Evolutionary conservation across 108 stramenopile genomes (phyloP), one percentile per base, ranked within the genome.

Genomic region (Mediolabrus comicus): DNA sequence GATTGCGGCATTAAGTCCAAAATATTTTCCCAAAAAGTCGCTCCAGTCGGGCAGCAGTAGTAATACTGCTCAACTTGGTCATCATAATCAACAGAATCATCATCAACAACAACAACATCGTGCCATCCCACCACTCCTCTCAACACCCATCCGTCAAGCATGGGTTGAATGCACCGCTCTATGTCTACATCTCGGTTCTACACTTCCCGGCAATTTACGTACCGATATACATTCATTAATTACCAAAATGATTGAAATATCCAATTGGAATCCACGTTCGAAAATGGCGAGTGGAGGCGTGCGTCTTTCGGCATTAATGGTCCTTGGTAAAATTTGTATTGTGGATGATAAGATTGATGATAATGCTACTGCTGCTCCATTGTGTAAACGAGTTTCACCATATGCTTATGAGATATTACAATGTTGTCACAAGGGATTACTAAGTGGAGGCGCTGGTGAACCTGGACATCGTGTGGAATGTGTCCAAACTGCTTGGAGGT

Each of bases 131-230:
- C 90, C 92, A 19, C 71, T 94, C 56, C 62, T 89, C 29, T 87
- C 86, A 3, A 91, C 83, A 17, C 85, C 92, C 0, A 11, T 94
- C 3, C 85, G 90, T 22, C 79, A 74, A 32, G 31, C 86, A 27
- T 94, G 92, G 92, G 90, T 87, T 25, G 85, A 94, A 33, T 91
- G 90, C 62, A 85, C 91, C 2, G 83, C 89, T 22, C 68, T 90
- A 31, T 94, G 92, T 66, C 84, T 91, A 41, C 56, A 53, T 1
- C 63, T 88, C 27, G 92, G 89, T 10, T 83, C 84, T 14, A 79
- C 83, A 16, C 75, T 92, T 22, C 72, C 86, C 4, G 92, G 92
- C 14, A 80, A 75, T 62, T 58, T 83, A 12, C 74, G 88, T 2
- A 91, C 86, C 30, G 84, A 91, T 61, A 67, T 79, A 7, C 83